These are phyloP conservation scores for Fusarium armeniacum DNA, from an alignment of 2,329 filamentous ascomycete genomes.

Conservation along the genomic window DNA sequence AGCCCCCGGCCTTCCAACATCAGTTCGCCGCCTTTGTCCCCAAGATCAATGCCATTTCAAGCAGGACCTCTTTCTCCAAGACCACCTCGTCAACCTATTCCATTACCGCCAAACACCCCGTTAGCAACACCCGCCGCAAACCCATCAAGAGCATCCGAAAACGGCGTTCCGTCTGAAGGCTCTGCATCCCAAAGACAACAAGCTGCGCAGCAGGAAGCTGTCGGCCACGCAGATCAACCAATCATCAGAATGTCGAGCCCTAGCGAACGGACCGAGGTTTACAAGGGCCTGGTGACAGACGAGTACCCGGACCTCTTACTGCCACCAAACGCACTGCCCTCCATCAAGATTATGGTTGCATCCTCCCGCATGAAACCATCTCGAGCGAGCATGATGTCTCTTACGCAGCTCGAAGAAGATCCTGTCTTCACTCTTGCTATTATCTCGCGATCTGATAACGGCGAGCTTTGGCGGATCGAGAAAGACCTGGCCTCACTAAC, in stretches of 20 bases:
- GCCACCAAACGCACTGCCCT: slow-evolving; percentile 88
- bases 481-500: slow-evolving; percentile 87
- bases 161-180: slow-evolving; percentile 23
- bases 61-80: slow-evolving; percentile 77
- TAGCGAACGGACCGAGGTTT: slow-evolving; percentile 69
- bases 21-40: slow-evolving; percentile 77
- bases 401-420: slow-evolving; percentile 88
- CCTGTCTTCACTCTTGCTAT: slow-evolving; percentile 94
- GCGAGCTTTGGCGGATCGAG: slow-evolving; percentile 93
- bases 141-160: slow-evolving; percentile 56
- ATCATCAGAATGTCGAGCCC: slow-evolving; percentile 55
- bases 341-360: slow-evolving; percentile 87
- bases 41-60: slow-evolving; percentile 62
- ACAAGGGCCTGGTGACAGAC: slow-evolving; percentile 83
- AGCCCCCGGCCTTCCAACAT: slow-evolving; percentile 72
- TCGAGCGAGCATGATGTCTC: slow-evolving; percentile 83
- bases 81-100: slow-evolving; percentile 79
- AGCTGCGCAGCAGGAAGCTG: slow-evolving; percentile 17
- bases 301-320: slow-evolving; percentile 89
- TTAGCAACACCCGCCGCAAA: slow-evolving; percentile 65
- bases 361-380: slow-evolving; percentile 97
- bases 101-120: slow-evolving; percentile 78
- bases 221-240: slow-evolving; percentile 35
- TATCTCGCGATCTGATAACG: slow-evolving; percentile 79
- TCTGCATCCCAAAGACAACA: slow-evolving; percentile 28